A percentile compares a stretch with the other conserved stretches of the same genome.
Conservation (phyloP, 257 asterid genomes). For the Jacaranda mimosifolia region DNA sequence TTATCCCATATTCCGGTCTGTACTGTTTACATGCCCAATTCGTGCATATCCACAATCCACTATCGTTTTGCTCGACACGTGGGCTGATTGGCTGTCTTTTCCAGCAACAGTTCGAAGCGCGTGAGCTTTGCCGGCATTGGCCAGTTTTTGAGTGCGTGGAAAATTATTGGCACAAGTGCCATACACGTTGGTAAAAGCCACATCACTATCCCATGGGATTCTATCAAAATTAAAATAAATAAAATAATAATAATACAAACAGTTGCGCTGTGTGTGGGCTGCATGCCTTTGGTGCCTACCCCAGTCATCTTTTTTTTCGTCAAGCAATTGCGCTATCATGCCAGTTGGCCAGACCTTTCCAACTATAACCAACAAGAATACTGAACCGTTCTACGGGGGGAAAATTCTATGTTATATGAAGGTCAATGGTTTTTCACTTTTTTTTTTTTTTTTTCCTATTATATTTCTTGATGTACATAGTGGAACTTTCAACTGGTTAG, state of each 20-base stretch:
- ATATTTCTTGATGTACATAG: too few species aligned
- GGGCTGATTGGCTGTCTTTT: not conserved
- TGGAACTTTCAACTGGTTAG: too few species aligned
- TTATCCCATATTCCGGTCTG: too few species aligned
- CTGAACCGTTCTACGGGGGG: not conserved
- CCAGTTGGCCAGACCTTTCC: slow-evolving; percentile 33
- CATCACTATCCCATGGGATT: not conserved
- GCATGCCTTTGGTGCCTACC: slow-evolving; percentile 40
- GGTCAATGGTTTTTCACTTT: not conserved
- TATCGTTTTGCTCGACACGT: slow-evolving; percentile 24
- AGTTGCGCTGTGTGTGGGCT: slow-evolving; percentile 23
- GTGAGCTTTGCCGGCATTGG: slow-evolving; percentile 14
- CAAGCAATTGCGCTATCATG: slow-evolving; percentile 26
- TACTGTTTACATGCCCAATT: not conserved
- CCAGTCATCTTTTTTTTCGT: not conserved
- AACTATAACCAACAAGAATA: not conserved
- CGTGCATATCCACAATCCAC: slow-evolving; percentile 24
- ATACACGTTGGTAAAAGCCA: slow-evolving; percentile 33
- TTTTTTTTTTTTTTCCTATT: too few species aligned
- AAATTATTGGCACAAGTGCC: slow-evolving; percentile 26
- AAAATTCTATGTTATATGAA: not conserved
- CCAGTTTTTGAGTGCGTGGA: not conserved
- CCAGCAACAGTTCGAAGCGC: not conserved
- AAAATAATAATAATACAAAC: not conserved
- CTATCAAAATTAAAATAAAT: too few species aligned